Evolutionary conservation across 2,329 filamentous ascomycete species (phyloP).

Genomic region (Penicillium sp.): DNA sequence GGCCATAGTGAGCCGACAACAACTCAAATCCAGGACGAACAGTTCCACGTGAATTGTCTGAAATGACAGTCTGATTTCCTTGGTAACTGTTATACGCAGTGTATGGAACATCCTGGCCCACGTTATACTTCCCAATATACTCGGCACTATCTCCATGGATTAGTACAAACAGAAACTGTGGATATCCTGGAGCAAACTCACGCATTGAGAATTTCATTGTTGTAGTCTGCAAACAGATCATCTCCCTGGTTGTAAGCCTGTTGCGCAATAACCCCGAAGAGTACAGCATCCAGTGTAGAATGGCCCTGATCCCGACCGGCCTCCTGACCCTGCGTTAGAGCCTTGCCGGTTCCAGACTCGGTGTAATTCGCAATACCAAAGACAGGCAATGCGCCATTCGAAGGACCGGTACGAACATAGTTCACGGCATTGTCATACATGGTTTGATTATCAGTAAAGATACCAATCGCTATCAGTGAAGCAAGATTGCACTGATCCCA

Average conservation of each 20-base stretch:
- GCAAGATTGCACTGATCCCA: conserved; percentile 54
- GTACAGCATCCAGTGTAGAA: conserved; percentile 43
- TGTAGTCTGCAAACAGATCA: conserved; percentile 43
- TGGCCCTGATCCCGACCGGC: conserved; percentile 54
- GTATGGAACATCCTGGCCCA: conserved; percentile 49
- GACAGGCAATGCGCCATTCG: conserved; percentile 36
- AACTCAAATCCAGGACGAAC: conserved; percentile 47
- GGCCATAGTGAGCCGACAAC: conserved; percentile 46
- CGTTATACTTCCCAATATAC: conserved; percentile 47
- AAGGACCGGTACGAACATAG: conserved; percentile 47
- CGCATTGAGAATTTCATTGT: conserved; percentile 44
- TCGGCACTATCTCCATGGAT: conserved; percentile 7
- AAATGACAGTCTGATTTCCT: conserved; percentile 43
- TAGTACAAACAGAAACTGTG: neutral
- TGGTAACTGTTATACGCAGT: conserved; percentile 44
- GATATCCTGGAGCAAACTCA: conserved; percentile 17
- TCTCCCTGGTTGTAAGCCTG: conserved; percentile 50
- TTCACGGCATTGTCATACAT: conserved; percentile 44
- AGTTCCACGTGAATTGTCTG: conserved; percentile 34
- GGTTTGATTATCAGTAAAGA: conserved; percentile 49
- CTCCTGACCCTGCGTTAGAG: conserved; percentile 47
- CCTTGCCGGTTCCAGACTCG: conserved; percentile 27
- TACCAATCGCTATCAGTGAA: conserved; percentile 47
- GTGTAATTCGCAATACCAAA: conserved; percentile 18
- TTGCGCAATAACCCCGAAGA: conserved; percentile 48